A percentile compares a stretch with the other conserved stretches of the same genome.
Conservation (phyloP, 805 yeast genomes). For the Sugiyamaella chiloensis region DNA sequence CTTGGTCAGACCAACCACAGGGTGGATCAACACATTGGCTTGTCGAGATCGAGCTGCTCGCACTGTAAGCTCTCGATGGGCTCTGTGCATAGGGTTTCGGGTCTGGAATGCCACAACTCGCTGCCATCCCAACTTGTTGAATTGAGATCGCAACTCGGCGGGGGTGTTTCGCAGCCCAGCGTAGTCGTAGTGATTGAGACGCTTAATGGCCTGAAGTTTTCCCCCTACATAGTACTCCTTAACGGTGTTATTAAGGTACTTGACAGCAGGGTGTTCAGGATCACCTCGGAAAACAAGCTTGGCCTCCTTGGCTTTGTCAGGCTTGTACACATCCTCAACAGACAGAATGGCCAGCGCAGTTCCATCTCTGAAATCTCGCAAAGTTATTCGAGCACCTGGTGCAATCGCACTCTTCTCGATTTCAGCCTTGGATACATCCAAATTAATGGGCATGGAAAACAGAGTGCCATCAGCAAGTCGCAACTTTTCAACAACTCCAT, state of each 20-base stretch:
- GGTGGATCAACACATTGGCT: constrained; percentile 86
- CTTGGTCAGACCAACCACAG: constrained; percentile 94
- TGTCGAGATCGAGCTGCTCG: constrained; percentile 94
- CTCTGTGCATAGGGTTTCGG: constrained; percentile 98
- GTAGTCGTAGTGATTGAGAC: constrained; percentile 89
- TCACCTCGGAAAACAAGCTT: constrained; percentile 90
- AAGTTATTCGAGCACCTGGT: constrained; percentile 61
- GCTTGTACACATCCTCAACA: constrained; percentile 72
- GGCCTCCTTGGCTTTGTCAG: constrained; percentile 79
- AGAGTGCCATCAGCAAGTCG: constrained; percentile 72
- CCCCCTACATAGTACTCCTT: constrained; percentile 91
- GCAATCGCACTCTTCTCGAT: constrained; percentile 41
- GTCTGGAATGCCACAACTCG: constrained; percentile 96
- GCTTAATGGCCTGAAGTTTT: constrained; percentile 71
- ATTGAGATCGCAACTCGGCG: constrained; percentile 82
- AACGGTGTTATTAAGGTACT: constrained; percentile 65
- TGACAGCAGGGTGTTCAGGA: constrained; percentile 92
- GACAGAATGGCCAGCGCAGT: constrained; percentile 77
- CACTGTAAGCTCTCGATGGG: constrained; percentile 93
- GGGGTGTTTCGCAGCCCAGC: constrained; percentile 86
- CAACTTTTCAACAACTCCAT: constrained; percentile 60
- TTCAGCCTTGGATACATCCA: constrained; percentile 62
- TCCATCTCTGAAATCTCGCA: constrained; percentile 80
- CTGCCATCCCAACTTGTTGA: constrained; percentile 76
- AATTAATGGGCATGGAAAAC: constrained; percentile 91